phyloP scores from a whole-genome alignment of 495 filamentous ascomycete genomes.

The Penicillium paradoxum region DNA sequence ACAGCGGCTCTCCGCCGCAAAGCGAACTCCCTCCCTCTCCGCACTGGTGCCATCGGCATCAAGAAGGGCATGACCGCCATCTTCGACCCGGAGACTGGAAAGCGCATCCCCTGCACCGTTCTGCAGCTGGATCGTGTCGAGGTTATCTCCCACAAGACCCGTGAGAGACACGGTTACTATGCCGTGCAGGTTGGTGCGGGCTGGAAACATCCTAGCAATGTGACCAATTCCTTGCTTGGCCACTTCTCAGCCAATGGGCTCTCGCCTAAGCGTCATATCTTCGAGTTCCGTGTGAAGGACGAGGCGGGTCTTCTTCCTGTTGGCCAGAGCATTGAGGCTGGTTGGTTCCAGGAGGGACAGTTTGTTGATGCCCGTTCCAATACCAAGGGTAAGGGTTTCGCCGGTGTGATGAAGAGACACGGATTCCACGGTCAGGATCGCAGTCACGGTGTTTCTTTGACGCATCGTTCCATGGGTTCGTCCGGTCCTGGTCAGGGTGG shows the following conservation, averaged over 20 bases:
- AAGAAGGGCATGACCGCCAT: conserved; percentile 96
- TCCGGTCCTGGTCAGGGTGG: conserved; percentile 82
- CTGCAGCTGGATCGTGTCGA: conserved; percentile 91
- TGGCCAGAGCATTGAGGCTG: conserved; percentile 67
- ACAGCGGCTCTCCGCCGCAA: conserved; percentile 78
- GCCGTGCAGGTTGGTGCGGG: conserved; percentile 87
- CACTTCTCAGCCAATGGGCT: conserved; percentile 76
- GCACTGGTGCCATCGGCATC: conserved; percentile 74
- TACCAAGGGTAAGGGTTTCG: conserved; percentile 83
- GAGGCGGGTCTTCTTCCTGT: conserved; percentile 65
- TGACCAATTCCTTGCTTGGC: conserved; percentile 73
- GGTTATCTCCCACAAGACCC: conserved; percentile 79
- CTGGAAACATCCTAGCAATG: conserved; percentile 67
- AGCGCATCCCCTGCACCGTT: conserved; percentile 80
- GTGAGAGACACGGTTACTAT: conserved; percentile 76
- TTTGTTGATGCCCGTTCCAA: conserved; percentile 79
- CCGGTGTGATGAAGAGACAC: conserved; percentile 94
- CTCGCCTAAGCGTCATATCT: conserved; percentile 73
- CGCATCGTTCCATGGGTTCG: conserved; percentile 86
- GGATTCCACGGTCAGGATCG: conserved; percentile 85
- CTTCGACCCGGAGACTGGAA: conserved; percentile 70
- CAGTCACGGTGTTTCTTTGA: conserved; percentile 89
- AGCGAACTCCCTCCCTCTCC: conserved; percentile 67
- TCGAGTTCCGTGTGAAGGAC: conserved; percentile 78
- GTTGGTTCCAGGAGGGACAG: conserved; percentile 87